phyloP scores from a whole-genome alignment of 2,329 filamentous ascomycete genomes.

The Arthrobotrys iridis region DNA sequence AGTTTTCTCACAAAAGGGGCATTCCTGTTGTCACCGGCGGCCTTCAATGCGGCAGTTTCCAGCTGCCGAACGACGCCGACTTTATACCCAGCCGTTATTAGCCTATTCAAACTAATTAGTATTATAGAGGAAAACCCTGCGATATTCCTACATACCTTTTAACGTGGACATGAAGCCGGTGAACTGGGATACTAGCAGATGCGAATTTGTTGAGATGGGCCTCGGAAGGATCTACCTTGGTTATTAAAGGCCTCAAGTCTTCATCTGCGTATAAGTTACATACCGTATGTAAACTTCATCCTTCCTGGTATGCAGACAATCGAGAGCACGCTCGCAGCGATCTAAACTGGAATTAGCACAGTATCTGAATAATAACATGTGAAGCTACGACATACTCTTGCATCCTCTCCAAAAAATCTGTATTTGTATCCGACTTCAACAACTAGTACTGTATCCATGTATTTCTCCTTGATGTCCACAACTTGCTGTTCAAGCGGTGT shows the following conservation, averaged over 20 bases:
- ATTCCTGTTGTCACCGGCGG: conserved; percentile 92
- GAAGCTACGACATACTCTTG: conserved; percentile 67
- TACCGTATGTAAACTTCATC: conserved; percentile 82
- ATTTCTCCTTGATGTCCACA: conserved; percentile 89
- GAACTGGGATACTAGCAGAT: conserved; percentile 93
- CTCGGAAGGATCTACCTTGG: conserved; percentile 76
- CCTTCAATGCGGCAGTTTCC: conserved; percentile 94
- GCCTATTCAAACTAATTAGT: conserved; percentile 56
- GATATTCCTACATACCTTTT: conserved; percentile 68
- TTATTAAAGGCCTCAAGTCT: conserved; percentile 56
- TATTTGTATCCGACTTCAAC: conserved; percentile 99
- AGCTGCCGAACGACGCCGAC: conserved; percentile 94
- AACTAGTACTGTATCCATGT: conserved; percentile 88
- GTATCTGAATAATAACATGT: neutral
- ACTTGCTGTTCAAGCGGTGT: conserved; percentile 95
- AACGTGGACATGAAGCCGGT: conserved; percentile 89
- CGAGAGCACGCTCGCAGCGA: conserved; percentile 84
- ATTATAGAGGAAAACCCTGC: too few species aligned
- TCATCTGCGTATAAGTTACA: conserved; percentile 61
- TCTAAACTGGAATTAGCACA: conserved; percentile 9
- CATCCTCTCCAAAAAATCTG: conserved; percentile 95
- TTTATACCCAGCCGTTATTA: conserved; percentile 92
- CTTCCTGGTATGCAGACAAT: conserved; percentile 98
- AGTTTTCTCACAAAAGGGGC: conserved; percentile 90
- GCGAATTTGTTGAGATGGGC: conserved; percentile 92